Evolutionary conservation across 176 grass and related monocot species (phyloP), one percentile per base, ranked within the genome.

Genomic region (Juncus inflexus): DNA sequence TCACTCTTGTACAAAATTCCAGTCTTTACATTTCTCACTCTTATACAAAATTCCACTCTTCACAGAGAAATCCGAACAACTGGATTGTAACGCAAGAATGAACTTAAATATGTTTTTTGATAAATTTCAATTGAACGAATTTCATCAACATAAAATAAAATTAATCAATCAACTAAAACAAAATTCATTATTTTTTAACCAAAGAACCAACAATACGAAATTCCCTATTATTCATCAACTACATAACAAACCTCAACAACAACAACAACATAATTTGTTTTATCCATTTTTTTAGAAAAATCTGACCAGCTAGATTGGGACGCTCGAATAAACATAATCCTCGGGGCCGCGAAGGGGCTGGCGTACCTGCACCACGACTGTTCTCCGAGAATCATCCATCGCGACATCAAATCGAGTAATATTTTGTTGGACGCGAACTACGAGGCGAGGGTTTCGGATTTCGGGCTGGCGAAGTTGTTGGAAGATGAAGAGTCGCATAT

Each of bases 401-500:
- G 94, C 19, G 94, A 99, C 80, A 99, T 99, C 54, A 99, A 99
- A 80, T 80, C 94, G 10, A 99, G 94, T 53, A 99, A 99, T 77
- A 92, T 99, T 75, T 90, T 99, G 65, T 85, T 99, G 43, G 94
- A 99, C 2, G 85, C 80, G 38, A 99, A 86, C 75, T 83, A 92
- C 79, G 94, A 99, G 54, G 85, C 94, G 38, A 82, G 94, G 52
- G 94, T 99, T 55, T 99, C 94, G 53, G 94, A 99, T 67, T 99
- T 99, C 82, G 94, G 94, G 66, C 86, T 99, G 3, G 94, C 94
- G 70, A 99, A 99, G 57, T 69, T 99, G 64, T 77, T 99, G 36
- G 89, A 92, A 72, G 94, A 99, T 57, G 94, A 99, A 76, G 80
- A 99, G 60, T 94, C 94, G 42, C 94, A 99, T 80, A 99, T 99